These are phyloP conservation scores for Metahyphopichia silvanorum DNA, from an alignment of 805 yeast species.

Conservation along the genomic window DNA sequence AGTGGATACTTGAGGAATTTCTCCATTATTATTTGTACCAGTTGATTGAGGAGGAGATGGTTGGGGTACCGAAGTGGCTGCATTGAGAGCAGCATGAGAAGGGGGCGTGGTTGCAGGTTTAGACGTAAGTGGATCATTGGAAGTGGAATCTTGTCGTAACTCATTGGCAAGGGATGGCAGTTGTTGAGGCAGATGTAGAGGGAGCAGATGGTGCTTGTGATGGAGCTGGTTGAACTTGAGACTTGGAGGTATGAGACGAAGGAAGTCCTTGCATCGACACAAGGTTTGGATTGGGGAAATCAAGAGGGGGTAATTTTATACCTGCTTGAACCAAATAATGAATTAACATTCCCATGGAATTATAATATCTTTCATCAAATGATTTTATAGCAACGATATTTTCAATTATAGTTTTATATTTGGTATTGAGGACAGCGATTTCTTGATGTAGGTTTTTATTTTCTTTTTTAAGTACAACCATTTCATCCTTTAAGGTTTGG, in stretches of 20 bases:
- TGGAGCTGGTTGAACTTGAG: not conserved
- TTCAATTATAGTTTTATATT: conserved; percentile 64
- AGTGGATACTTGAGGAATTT: conserved; percentile 12
- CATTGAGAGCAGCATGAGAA: conserved; percentile 4
- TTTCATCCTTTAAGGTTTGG: conserved; percentile 23
- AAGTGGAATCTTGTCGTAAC: too few species aligned
- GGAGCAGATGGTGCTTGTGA: conserved; percentile 2
- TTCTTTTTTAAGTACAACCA: conserved; percentile 32
- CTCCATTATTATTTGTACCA: conserved; percentile 3
- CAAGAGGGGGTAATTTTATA: conserved; percentile 62
- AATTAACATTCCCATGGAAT: conserved; percentile 49
- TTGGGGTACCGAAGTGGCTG: conserved; percentile 2
- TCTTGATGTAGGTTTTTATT: conserved; percentile 31
- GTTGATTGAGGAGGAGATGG: conserved; percentile 5
- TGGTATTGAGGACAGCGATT: conserved; percentile 42
- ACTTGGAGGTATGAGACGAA: conserved; percentile 1
- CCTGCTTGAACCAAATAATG: conserved; percentile 55
- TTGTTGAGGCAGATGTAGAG: too few species aligned
- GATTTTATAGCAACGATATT: conserved; percentile 55
- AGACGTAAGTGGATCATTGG: conserved; percentile 6
- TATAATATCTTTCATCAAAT: conserved; percentile 53
- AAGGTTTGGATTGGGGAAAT: conserved; percentile 44
- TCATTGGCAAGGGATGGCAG: too few species aligned
- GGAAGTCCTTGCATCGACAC: conserved; percentile 17
- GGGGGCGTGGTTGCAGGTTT: conserved; percentile 1